A percentile compares a stretch with the other conserved stretches of the same genome.
These are phyloP conservation scores for Stevia rebaudiana DNA, from an alignment of 140 eudicot genomes.

Conservation along the genomic window DNA sequence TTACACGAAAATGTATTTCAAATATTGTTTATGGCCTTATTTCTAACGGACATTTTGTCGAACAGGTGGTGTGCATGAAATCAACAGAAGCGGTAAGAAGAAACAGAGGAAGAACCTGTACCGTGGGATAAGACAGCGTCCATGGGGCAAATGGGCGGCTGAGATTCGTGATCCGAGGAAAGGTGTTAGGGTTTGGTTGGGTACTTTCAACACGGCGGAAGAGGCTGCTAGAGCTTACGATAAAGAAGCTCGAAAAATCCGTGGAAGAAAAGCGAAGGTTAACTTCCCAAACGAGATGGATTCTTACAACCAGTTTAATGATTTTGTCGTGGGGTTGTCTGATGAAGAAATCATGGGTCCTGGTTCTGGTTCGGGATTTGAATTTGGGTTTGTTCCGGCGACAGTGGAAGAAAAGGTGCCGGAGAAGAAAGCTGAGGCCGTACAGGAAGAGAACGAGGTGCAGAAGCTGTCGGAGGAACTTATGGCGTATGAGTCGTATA, in stretches of 20 bases:
- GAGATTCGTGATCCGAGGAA: constrained; percentile 96
- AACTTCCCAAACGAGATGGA: constrained; percentile 72
- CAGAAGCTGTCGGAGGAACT: constrained; percentile 68
- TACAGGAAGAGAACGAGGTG: constrained; percentile 45
- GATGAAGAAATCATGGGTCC: constrained; percentile 3
- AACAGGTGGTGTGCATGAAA: constrained; percentile 41
- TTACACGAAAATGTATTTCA: too few relatives aligned
- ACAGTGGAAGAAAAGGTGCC: constrained; percentile 15
- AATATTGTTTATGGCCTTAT: too few relatives aligned
- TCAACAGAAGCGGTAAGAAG: constrained; percentile 30
- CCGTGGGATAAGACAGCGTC: constrained; percentile 92
- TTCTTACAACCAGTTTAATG: not conserved
- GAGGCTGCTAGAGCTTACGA: constrained; percentile 96
- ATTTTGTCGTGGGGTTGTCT: not conserved
- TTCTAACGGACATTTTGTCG: constrained; percentile 3
- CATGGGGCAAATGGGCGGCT: constrained; percentile 99
- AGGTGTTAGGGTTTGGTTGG: constrained; percentile 94
- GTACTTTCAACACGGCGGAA: constrained; percentile 86
- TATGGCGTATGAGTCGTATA: constrained; percentile 69
- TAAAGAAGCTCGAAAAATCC: constrained; percentile 71
- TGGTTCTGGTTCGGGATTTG: not conserved
- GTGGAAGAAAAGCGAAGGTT: constrained; percentile 87
- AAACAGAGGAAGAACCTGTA: constrained; percentile 69
- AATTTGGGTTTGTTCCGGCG: constrained; percentile 2
- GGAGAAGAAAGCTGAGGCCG: constrained; percentile 15